Evolutionary conservation across 768 basidiomycete genomes (phyloP).

Genomic region (Tricholoma matsutake): DNA sequence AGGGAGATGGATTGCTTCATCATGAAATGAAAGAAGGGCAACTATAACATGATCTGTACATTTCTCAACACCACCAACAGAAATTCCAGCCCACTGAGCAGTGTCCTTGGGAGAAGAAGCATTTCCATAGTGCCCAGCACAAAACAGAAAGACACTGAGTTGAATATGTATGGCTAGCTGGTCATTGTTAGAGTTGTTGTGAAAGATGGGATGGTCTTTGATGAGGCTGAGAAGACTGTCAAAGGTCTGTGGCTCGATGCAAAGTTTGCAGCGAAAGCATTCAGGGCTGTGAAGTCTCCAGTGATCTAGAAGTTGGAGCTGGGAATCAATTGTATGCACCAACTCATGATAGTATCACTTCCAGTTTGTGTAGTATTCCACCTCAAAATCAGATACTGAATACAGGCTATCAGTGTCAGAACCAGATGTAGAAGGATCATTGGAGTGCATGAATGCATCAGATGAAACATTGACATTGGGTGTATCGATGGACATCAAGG

Average conservation of each 20-base stretch:
- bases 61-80: no score
- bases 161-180: constrained; percentile 19
- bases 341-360: no score
- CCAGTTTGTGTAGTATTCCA: background rate
- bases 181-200: constrained; percentile 18
- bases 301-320: background rate
- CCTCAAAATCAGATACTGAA: background rate
- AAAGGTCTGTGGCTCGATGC: background rate
- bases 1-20: constrained; percentile 1
- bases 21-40: no score
- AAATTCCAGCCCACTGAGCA: constrained; percentile 6
- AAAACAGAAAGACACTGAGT: constrained; percentile 21
- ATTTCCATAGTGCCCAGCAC: constrained; percentile 14
- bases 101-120: constrained; percentile 14
- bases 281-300: background rate
- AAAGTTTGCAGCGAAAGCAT: background rate
- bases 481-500: background rate
- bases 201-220: constrained; percentile 17
- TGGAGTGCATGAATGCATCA: background rate
- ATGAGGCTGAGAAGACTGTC: constrained; percentile 6
- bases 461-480: background rate
- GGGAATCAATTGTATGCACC: background rate
- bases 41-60: constrained; percentile 20
- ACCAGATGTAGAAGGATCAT: background rate
- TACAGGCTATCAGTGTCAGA: background rate